Evolutionary conservation across 2,329 filamentous ascomycete species (phyloP).

Genomic region (Curvularia sp.): DNA sequence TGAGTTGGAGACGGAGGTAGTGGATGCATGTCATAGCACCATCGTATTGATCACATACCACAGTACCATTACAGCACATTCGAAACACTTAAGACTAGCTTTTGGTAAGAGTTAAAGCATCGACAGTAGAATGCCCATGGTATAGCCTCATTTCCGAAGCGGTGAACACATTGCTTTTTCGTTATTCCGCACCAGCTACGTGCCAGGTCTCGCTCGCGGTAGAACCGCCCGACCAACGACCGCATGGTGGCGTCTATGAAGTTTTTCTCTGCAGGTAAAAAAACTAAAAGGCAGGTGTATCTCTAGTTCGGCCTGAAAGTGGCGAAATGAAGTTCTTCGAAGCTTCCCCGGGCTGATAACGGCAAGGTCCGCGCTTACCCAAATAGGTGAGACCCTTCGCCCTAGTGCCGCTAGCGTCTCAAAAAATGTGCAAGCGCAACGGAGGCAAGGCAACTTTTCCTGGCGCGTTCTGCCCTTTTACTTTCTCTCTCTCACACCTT

Average conservation of each 20-base stretch:
- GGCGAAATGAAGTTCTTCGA: constrained; percentile 13
- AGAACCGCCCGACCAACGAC: neutral
- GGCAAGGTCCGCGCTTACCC: constrained; percentile 13
- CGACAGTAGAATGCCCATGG: neutral
- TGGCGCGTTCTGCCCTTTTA: constrained; percentile 25
- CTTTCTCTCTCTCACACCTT: constrained; percentile 26
- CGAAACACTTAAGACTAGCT: neutral
- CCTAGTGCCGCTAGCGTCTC: constrained; percentile 22
- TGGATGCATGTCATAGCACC: neutral
- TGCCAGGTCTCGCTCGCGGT: neutral
- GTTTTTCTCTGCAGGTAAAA: neutral
- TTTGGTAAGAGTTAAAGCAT: neutral
- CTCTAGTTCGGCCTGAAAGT: constrained; percentile 3
- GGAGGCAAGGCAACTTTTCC: constrained; percentile 37
- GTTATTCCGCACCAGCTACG: neutral
- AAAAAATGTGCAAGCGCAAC: constrained; percentile 33
- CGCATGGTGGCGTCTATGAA: neutral
- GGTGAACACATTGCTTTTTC: neutral
- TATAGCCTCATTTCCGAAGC: neutral
- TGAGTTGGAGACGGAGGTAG: neutral
- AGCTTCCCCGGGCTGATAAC: constrained; percentile 18
- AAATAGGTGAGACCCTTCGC: constrained; percentile 17
- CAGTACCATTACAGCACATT: neutral
- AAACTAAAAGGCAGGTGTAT: neutral
- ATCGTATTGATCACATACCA: neutral